phyloP scores from a whole-genome alignment of 257 asterid genomes.

The Solanum medicagineum region DNA sequence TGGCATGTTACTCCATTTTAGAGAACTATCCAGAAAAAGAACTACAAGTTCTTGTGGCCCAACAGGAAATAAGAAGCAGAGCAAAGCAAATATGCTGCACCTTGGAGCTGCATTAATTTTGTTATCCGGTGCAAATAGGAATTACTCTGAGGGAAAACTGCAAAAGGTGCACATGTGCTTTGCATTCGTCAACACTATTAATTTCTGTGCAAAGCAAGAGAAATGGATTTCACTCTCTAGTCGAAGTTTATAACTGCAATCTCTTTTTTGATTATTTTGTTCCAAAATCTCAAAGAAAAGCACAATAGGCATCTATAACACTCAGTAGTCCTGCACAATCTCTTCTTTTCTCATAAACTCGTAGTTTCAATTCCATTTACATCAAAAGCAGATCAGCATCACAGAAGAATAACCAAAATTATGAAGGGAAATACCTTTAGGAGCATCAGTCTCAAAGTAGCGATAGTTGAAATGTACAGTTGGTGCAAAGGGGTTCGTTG shows the following conservation, averaged over 20 bases:
- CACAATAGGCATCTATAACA: neutral
- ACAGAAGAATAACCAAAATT: neutral
- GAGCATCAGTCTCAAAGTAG: constrained; percentile 94
- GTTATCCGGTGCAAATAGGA: neutral
- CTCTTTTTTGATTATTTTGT: neutral
- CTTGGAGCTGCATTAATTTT: neutral
- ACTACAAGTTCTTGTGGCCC: neutral
- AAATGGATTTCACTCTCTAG: neutral
- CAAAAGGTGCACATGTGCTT: neutral
- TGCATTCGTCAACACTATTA: neutral
- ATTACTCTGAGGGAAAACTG: neutral
- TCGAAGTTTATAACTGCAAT: neutral
- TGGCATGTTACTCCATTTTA: neutral
- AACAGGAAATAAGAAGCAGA: neutral
- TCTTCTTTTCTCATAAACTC: neutral
- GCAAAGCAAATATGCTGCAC: neutral
- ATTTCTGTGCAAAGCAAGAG: neutral
- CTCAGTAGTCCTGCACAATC: neutral
- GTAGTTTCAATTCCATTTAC: neutral
- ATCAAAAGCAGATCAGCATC: neutral
- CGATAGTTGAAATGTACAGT: constrained; percentile 97
- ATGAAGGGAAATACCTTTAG: constrained; percentile 44
- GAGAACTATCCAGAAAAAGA: neutral
- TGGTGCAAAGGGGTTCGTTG: constrained; percentile 95
- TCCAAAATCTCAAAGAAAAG: neutral